Base-by-base conservation (phyloP, 2,329 filamentous ascomycete genomes). In the Emmonsiellopsis sp. region DNA sequence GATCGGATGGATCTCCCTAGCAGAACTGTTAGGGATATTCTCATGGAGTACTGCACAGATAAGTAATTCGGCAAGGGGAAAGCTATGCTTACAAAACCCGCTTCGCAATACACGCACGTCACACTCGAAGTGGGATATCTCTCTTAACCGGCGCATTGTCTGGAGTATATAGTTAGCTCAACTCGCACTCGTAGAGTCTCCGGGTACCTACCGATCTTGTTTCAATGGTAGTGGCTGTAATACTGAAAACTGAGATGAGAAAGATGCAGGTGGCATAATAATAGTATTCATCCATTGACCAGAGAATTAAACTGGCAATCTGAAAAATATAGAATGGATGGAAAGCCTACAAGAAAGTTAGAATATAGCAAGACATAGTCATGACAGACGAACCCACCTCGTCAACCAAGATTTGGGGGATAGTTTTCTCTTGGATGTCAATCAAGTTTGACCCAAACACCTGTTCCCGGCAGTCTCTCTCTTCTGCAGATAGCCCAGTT, bases 301-400 rank as follows among this genome's bases (percentile, higher is more conserved):
- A 98, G 3, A 98, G 81, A 41, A 95, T 72, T 59, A 98, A 76
- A 75, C 93, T 97, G 47, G 91, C 92, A 63, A 97, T 85, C 71
- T 98, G 93, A 67, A 98, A 98, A 53, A 98, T 86, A 68, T 98
- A 98, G 68, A 98, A 98, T 0, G 93, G 94, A 66, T 98, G 93
- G 63, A 98, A 90, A 16, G 89, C 90, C 81, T 89, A 58, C 9
- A 38, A 41, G 43, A 63, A 5, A 56, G 48, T 50, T 65, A 53
- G 66, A 64, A 59, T 52, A 55, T 54, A 47, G 31, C 53, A 51
- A 57, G 54, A 13, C 8, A 41, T 10, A 31, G 38, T 38, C 20
- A 30, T 48, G 44, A 32, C 16, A 48, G 30, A 53, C 38, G 15
- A 31, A 54, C 70, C 59, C 67, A 89, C 86, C 75, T 98, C 93